Evolutionary conservation across 1,139 yeast genomes (phyloP), one percentile per base, ranked within the genome.

Genomic region (Blastobotrys illinoisensis): DNA sequence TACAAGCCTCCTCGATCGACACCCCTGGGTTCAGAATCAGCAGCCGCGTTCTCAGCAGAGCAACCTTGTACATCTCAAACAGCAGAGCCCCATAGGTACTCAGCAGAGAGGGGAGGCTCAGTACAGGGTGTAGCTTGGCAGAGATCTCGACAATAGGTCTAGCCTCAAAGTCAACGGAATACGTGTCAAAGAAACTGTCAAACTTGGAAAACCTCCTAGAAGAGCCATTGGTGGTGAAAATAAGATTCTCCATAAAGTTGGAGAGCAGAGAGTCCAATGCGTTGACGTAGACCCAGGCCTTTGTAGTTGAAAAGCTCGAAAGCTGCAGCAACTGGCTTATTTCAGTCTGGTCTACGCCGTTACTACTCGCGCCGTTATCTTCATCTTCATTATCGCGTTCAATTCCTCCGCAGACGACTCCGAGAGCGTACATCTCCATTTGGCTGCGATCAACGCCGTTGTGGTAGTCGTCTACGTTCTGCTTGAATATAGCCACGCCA

Each of bases 11-110:
- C 51, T 77, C 77, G 28, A 81, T 55, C 1, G 60, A 40, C 64
- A 28, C 21, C 14, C 18, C 36, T 18, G 32, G 19, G 46, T 72
- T 72, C 60, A 86, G 77, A 4, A 89, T 68, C 9, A 89, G 59
- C 9, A 89, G 75, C 45, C 83, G 75, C 58, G 83, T 79, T 19
- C 95, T 74, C 28, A 86, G 67, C 40, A 90, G 68, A 5, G 85
- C 79, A 43, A 83, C 77, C 67, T 86, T 87, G 84, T 88, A 88
- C 5, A 87, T 68, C 23, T 80, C 80, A 64, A 86, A 88, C 1
- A 86, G 74, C 49, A 86, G 71, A 0, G 97, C 95, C 0, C 97
- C 97, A 55, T 86, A 72, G 6, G 70, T 67, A 45, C 78, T 74
- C 50, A 86, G 66, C 45, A 83, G 69, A 9, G 72, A 67, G 2